These are phyloP conservation scores for Alnus glutinosa DNA, from an alignment of 306 rosid species.

Conservation along the genomic window DNA sequence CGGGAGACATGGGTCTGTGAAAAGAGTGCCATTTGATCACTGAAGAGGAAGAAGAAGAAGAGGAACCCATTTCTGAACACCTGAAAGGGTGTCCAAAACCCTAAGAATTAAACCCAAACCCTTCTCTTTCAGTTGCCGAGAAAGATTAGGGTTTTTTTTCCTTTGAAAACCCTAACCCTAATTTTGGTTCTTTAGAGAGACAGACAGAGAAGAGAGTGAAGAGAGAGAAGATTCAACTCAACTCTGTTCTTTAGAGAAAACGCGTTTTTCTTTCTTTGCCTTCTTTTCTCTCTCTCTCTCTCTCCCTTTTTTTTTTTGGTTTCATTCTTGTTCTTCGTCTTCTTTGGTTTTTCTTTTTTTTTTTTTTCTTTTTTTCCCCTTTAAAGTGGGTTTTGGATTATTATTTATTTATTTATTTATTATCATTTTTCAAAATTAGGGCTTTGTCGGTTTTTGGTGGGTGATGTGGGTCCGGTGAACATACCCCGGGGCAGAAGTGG, in stretches of 20 bases:
- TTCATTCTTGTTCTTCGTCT: neutral
- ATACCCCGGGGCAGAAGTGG: constrained; percentile 18
- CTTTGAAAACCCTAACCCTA: constrained; percentile 70
- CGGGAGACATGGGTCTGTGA: constrained; percentile 15
- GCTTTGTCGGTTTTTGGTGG: constrained; percentile 33
- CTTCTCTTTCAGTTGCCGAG: constrained; percentile 28
- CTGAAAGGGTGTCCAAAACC: constrained; percentile 33
- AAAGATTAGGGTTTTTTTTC: constrained; percentile 35
- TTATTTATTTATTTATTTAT: too few relatives aligned
- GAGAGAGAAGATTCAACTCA: constrained; percentile 46
- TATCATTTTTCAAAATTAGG: neutral
- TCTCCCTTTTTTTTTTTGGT: neutral
- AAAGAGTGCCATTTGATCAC: constrained; percentile 46
- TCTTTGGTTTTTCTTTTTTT: neutral
- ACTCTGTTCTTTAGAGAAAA: constrained; percentile 46
- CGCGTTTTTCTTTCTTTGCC: constrained; percentile 56
- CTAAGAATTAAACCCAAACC: constrained; percentile 28
- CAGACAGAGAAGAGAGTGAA: neutral
- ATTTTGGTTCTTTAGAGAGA: constrained; percentile 25
- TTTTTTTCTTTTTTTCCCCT: neutral
- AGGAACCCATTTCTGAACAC: constrained; percentile 60
- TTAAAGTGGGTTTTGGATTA: neutral
- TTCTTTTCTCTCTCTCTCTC: neutral
- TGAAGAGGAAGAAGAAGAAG: constrained; percentile 34
- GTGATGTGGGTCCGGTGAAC: constrained; percentile 33